Conservation (phyloP, 768 basidiomycete species). For the Amanita pallidorosea region DNA sequence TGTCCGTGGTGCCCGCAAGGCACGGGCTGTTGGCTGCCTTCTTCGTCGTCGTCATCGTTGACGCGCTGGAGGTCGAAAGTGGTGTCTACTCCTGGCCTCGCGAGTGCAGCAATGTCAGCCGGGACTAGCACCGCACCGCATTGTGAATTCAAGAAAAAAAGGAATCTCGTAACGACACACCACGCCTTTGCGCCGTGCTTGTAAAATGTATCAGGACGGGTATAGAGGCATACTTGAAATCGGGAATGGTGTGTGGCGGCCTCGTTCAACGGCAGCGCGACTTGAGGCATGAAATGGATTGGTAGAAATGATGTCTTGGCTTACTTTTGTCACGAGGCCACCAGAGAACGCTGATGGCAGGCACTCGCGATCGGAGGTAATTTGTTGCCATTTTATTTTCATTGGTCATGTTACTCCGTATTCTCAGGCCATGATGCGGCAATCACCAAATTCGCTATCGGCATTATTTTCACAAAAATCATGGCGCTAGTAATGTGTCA, state of each 20-base stretch:
- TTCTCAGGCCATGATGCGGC: conserved; percentile 1
- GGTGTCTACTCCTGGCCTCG: not conserved
- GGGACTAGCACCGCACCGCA: not conserved
- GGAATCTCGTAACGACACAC: not conserved
- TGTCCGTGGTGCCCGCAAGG: not conserved
- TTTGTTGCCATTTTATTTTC: not conserved
- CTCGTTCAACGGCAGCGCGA: not conserved
- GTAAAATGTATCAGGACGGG: not conserved
- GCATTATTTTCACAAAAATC: not conserved
- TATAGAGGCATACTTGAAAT: not conserved
- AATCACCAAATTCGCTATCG: not conserved
- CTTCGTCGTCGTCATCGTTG: not conserved
- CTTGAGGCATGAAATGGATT: not conserved
- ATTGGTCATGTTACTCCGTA: not conserved
- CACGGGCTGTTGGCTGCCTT: not conserved
- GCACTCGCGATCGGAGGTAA: not conserved
- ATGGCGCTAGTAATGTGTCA: not conserved
- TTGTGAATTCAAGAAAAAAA: not conserved
- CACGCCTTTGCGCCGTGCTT: not conserved
- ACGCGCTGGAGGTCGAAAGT: not conserved
- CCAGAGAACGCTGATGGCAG: not conserved
- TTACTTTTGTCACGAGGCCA: not conserved
- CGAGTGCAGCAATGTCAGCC: not conserved
- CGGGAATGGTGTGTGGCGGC: not conserved
- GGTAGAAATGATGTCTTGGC: not conserved